These are phyloP conservation scores for Ustilago xerochloae DNA, from an alignment of 1,284 basidiomycete species.

Conservation along the genomic window DNA sequence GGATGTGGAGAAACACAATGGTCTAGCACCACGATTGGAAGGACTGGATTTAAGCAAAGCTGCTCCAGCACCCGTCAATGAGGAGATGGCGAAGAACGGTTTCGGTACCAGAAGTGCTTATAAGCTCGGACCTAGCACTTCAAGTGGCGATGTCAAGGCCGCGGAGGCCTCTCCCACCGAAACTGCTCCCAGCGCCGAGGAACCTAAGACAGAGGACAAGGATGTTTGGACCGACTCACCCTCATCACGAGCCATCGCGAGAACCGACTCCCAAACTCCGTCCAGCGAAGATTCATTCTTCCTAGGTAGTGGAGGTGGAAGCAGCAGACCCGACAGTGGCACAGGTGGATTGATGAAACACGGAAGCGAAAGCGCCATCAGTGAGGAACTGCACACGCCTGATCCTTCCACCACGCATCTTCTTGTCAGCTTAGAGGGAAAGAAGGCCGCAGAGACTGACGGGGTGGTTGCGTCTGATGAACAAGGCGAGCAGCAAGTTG, in stretches of 20 bases:
- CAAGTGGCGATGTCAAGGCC: too few species aligned
- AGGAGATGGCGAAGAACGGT: slow-evolving; percentile 42
- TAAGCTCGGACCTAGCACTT: slow-evolving; percentile 7
- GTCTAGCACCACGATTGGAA: slow-evolving; percentile 1
- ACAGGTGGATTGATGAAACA: slow-evolving; percentile 34
- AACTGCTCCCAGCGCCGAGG: too few species aligned
- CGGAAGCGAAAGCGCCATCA: slow-evolving; percentile 46
- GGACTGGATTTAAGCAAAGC: slow-evolving; percentile 29
- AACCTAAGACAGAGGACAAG: too few species aligned
- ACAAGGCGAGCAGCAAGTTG: neutral
- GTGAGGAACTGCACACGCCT: slow-evolving; percentile 46
- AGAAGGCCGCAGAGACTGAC: slow-evolving; percentile 8
- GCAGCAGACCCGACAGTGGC: slow-evolving; percentile 30
- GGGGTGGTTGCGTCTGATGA: slow-evolving; percentile 2
- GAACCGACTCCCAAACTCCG: slow-evolving; percentile 43
- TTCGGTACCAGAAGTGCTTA: slow-evolving; percentile 47
- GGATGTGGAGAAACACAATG: neutral
- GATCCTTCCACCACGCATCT: slow-evolving; percentile 33
- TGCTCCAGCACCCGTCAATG: slow-evolving; percentile 28
- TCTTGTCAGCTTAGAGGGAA: slow-evolving; percentile 2
- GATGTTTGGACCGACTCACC: too few species aligned
- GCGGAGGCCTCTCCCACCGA: too few species aligned
- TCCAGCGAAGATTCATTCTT: slow-evolving; percentile 44
- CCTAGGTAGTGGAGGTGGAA: slow-evolving; percentile 35
- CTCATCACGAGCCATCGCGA: slow-evolving; percentile 13